A percentile compares a stretch with the other conserved stretches of the same genome.
Conservation (phyloP, 768 basidiomycete genomes). For the Panaeolus cyanescens region DNA sequence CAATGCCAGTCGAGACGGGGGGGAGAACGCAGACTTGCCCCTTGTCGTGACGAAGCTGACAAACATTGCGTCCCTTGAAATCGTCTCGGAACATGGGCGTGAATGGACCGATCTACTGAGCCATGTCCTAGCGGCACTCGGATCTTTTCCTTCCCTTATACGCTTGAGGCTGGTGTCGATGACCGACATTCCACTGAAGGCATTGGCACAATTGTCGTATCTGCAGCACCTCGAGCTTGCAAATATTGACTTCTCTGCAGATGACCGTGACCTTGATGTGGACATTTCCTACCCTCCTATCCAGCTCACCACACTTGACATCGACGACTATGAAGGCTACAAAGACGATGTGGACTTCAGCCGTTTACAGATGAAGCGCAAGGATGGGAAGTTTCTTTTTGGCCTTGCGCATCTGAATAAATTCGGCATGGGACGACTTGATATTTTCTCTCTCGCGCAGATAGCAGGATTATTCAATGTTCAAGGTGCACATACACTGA, state of each 20-base stretch:
- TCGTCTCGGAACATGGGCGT: not conserved
- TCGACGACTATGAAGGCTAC: not conserved
- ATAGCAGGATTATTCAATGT: too few species aligned
- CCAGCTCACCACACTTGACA: not conserved
- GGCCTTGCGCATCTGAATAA: not conserved
- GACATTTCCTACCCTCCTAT: not conserved
- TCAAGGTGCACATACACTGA: too few species aligned
- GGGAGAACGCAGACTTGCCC: not conserved
- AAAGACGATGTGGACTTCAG: not conserved
- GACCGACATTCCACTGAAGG: not conserved
- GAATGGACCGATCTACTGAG: not conserved
- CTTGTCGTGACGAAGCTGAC: not conserved
- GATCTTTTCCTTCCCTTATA: not conserved
- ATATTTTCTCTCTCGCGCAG: too few species aligned
- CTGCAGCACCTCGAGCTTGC: not conserved
- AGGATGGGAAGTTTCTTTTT: not conserved
- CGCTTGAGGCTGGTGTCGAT: not conserved
- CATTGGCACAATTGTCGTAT: not conserved
- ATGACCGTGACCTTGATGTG: too few species aligned
- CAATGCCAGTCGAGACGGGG: not conserved
- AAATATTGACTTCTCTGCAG: too few species aligned
- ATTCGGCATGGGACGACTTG: not conserved
- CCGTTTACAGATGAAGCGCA: not conserved
- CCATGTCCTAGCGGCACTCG: not conserved
- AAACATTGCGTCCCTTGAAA: not conserved